These are phyloP conservation scores for Candida orba DNA, from an alignment of 805 yeast genomes.

Conservation along the genomic window DNA sequence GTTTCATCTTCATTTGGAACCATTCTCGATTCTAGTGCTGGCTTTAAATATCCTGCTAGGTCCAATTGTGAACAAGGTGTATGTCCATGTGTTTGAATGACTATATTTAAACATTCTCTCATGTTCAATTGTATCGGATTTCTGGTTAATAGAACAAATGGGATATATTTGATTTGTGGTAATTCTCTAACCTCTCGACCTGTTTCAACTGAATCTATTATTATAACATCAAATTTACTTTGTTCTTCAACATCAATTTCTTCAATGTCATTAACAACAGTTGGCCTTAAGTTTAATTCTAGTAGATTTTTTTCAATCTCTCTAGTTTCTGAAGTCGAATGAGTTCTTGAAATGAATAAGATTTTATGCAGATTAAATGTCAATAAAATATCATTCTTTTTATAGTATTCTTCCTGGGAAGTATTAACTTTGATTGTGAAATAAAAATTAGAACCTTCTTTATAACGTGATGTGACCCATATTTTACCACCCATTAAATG, in stretches of 20 bases:
- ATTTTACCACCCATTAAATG: slow-evolving; percentile 92
- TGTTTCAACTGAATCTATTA: slow-evolving; percentile 72
- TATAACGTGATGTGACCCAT: slow-evolving; percentile 80
- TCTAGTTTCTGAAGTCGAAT: slow-evolving; percentile 41
- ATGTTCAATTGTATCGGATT: slow-evolving; percentile 70
- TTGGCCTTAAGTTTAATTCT: slow-evolving; percentile 55
- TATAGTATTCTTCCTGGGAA: slow-evolving; percentile 48
- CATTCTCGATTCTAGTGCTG: slow-evolving; percentile 77
- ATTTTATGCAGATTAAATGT: slow-evolving; percentile 70
- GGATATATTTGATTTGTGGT: slow-evolving; percentile 78
- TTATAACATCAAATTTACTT: slow-evolving; percentile 69
- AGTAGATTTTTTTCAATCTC: slow-evolving; percentile 44
- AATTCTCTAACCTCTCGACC: slow-evolving; percentile 62
- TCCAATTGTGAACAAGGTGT: slow-evolving; percentile 81
- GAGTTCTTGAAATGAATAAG: slow-evolving; percentile 62
- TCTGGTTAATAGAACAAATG: slow-evolving; percentile 71
- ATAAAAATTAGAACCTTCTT: slow-evolving; percentile 76
- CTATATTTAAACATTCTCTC: slow-evolving; percentile 77
- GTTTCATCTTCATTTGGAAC: slow-evolving; percentile 78
- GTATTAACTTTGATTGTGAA: slow-evolving; percentile 78
- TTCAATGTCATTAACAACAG: slow-evolving; percentile 46
- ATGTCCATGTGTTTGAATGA: slow-evolving; percentile 82
- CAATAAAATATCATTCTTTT: slow-evolving; percentile 59
- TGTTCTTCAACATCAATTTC: slow-evolving; percentile 46
- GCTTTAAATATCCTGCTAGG: slow-evolving; percentile 73